Evolutionary conservation across 306 rosid genomes (phyloP), one percentile per base, ranked within the genome.

Genomic region (Abrus precatorius): DNA sequence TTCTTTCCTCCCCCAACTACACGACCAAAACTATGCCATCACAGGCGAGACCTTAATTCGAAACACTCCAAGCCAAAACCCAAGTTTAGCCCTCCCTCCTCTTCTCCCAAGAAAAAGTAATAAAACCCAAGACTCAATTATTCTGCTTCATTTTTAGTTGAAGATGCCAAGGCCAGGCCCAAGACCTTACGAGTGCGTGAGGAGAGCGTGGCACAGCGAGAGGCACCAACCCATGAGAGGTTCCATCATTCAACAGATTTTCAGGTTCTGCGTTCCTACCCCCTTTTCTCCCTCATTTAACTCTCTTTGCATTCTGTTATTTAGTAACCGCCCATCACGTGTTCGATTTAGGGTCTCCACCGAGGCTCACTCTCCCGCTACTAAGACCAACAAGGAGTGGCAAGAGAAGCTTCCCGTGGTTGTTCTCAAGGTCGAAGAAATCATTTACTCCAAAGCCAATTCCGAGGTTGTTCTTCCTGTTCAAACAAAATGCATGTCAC

Each of bases 151-250:
- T 56, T 56, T 56, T n/a, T n/a, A 1, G 38, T 73, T 55, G 63
- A 88, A 87, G 95, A 95, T 95, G 99, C 99, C 99, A 59, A 70
- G 97, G 87, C 99, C 99, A 6, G 99, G 99, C 12, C 99, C 97
- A 32, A 93, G 99, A 81, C 99, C 99, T 56, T 95, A 95, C 60
- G 99, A 95, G 94, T 95, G 99, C 65, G 97, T 93, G 40, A 77
- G 92, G 76, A 85, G 98, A 84, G 98, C 98, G 80, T 95, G 99
- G 99, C 98, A 95, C 76, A 95, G 99, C 87, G 98, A 93, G 72
- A 90, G 98, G 49, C 98, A 91, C 87, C 90, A 84, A 53, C 94
- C 99, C 82, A 76, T 93, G 57, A 89, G 99, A 89, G 98, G 98
- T 67, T 87, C 94, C 14, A 79, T 95, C 77, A 88, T 95, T 87